A percentile compares a stretch with the other conserved stretches of the same genome.
Evolutionary conservation across 345 rosid genomes (phyloP).

Genomic region (Aegle marmelos): DNA sequence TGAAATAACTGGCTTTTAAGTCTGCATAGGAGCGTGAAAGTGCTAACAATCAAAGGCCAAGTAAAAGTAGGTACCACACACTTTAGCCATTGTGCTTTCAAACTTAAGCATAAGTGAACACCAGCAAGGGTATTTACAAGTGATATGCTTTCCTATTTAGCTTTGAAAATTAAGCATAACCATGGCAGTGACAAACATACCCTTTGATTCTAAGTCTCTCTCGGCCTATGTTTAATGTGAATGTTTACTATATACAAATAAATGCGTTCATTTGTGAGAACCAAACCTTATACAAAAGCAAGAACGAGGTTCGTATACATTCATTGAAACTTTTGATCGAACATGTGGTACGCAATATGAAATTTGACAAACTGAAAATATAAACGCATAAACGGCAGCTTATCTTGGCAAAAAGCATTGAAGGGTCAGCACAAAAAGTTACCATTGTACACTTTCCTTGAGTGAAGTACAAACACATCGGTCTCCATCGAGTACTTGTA

Average conservation of each 20-base stretch:
- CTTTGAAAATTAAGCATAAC: background rate
- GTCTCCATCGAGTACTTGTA: constrained; percentile 48
- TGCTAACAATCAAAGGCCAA: background rate
- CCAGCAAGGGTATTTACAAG: background rate
- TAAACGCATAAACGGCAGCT: no score
- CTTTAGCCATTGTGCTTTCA: background rate
- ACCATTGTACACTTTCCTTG: constrained; percentile 87
- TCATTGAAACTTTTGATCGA: constrained; percentile 36
- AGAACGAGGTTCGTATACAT: background rate
- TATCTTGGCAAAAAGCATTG: background rate
- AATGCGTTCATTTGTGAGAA: background rate
- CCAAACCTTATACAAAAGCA: background rate
- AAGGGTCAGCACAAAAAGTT: background rate
- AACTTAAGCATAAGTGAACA: background rate
- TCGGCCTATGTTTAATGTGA: background rate
- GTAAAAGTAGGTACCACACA: background rate
- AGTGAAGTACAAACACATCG: constrained; percentile 79
- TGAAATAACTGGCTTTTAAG: background rate
- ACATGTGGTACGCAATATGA: constrained; percentile 24
- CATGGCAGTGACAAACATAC: background rate
- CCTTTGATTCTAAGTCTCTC: background rate
- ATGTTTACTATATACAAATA: background rate
- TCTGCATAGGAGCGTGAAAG: background rate
- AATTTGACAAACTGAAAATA: no score
- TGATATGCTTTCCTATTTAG: background rate